Conservation (phyloP, 768 basidiomycete genomes). For the Tylopilus vinaceipallidus region DNA sequence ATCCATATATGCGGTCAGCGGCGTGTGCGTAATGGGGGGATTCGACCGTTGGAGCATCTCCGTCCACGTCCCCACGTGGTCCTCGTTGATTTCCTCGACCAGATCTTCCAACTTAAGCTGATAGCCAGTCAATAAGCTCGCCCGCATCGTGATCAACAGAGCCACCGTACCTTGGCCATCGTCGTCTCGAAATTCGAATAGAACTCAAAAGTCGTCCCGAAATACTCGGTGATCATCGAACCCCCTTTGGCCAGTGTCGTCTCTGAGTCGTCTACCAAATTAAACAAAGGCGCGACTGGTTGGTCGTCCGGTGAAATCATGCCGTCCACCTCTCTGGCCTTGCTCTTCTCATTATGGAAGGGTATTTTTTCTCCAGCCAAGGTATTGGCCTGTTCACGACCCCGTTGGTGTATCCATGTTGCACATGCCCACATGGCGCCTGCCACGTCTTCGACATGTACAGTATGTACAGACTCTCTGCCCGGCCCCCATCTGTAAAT, state of each 20-base stretch:
- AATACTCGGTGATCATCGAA: conserved; percentile 63
- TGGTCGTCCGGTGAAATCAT: conserved; percentile 54
- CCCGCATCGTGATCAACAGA: conserved; percentile 5
- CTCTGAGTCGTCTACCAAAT: conserved; percentile 78
- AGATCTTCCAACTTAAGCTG: conserved; percentile 67
- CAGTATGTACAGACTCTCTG: conserved; percentile 68
- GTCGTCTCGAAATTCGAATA: conserved; percentile 69
- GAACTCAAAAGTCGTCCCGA: conserved; percentile 80
- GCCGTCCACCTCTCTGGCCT: conserved; percentile 60
- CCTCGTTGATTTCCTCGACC: conserved; percentile 82
- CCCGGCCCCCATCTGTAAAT: conserved; percentile 72
- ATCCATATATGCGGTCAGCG: conserved; percentile 78
- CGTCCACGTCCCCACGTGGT: conserved; percentile 80
- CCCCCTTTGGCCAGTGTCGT: conserved; percentile 67
- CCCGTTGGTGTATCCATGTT: conserved; percentile 65
- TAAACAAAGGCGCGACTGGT: conserved; percentile 76
- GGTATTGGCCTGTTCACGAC: conserved; percentile 61
- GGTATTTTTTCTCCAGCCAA: conserved; percentile 43
- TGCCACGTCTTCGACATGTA: conserved; percentile 80
- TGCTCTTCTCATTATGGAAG: conserved; percentile 62
- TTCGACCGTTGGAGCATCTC: conserved; percentile 72
- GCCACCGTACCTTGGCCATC: conserved; percentile 52
- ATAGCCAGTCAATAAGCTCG: not conserved
- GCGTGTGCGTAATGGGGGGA: conserved; percentile 69
- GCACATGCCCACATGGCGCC: conserved; percentile 75